Evolutionary conservation across 2,329 filamentous ascomycete genomes (phyloP).

Genomic region (Metarhizium sp.): DNA sequence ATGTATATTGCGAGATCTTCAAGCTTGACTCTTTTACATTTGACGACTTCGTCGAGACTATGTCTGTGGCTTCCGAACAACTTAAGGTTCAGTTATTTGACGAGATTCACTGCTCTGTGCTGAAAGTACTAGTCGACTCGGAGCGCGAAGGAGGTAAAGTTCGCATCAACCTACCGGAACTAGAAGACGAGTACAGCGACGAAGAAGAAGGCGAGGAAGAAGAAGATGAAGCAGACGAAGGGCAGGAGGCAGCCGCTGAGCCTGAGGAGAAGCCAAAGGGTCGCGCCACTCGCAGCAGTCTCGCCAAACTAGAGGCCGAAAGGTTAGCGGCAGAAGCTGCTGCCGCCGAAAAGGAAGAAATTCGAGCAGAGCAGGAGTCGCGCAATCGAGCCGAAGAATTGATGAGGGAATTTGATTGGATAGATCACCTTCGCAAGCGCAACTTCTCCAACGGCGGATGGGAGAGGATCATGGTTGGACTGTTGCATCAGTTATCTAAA

Average conservation of each 20-base stretch:
- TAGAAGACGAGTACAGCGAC: constrained; percentile 63
- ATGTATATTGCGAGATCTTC: constrained; percentile 95
- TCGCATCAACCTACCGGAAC: constrained; percentile 66
- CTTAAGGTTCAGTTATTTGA: constrained; percentile 75
- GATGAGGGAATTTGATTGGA: constrained; percentile 68
- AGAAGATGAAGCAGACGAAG: constrained; percentile 42
- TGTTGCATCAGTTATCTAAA: constrained; percentile 77
- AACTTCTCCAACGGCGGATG: constrained; percentile 85
- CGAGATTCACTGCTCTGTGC: constrained; percentile 82
- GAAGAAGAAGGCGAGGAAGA: constrained; percentile 51
- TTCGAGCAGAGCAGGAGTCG: constrained; percentile 37
- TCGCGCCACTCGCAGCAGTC: constrained; percentile 75
- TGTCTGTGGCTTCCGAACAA: constrained; percentile 67
- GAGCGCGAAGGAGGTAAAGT: constrained; percentile 70
- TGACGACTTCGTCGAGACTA: constrained; percentile 86
- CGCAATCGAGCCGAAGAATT: constrained; percentile 68
- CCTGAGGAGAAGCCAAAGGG: constrained; percentile 57
- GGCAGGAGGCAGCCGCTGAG: constrained; percentile 50
- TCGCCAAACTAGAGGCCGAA: constrained; percentile 72
- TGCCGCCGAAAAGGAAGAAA: constrained; percentile 40
- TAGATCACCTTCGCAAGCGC: constrained; percentile 71
- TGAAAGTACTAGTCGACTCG: constrained; percentile 75
- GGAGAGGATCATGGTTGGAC: constrained; percentile 80
- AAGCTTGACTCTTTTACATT: constrained; percentile 95
- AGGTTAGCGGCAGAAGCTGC: constrained; percentile 52